Percentiles rank a stretch among this genome's conserved stretches.
Conservation (phyloP, 176 grass and related monocot species). For the Saccharum spontaneum region DNA sequence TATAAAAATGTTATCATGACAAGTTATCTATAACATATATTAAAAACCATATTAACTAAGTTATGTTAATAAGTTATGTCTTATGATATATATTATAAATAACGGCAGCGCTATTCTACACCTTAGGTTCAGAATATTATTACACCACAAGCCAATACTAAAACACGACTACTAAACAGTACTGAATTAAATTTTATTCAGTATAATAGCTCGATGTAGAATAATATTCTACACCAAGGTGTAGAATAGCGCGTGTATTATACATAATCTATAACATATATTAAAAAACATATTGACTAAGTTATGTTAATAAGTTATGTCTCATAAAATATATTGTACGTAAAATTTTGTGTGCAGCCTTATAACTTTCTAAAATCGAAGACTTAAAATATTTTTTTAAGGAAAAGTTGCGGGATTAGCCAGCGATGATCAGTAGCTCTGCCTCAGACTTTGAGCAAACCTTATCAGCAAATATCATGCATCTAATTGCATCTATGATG, state of each 20-base stretch:
- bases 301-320: no score
- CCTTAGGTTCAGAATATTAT: no score
- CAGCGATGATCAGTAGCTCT: neutral
- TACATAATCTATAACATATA: no score
- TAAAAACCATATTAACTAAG: neutral
- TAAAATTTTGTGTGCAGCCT: neutral
- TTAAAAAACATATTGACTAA: no score
- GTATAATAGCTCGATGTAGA: no score
- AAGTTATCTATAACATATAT: neutral
- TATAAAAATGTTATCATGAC: neutral
- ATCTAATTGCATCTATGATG: neutral
- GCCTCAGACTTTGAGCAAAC: neutral
- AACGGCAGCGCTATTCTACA: no score
- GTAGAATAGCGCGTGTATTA: no score
- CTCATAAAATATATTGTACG: neutral
- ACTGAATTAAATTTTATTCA: no score
- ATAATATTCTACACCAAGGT: no score
- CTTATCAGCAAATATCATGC: neutral
- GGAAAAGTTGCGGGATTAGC: neutral
- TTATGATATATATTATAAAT: neutral
- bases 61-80: neutral
- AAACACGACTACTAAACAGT: no score
- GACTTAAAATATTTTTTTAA: neutral
- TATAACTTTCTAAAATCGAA: neutral
- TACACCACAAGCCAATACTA: no score